Percentiles rank a stretch among this genome's conserved stretches.
Conservation (phyloP, 305 asterid species). For the Rubia occidens region DNA sequence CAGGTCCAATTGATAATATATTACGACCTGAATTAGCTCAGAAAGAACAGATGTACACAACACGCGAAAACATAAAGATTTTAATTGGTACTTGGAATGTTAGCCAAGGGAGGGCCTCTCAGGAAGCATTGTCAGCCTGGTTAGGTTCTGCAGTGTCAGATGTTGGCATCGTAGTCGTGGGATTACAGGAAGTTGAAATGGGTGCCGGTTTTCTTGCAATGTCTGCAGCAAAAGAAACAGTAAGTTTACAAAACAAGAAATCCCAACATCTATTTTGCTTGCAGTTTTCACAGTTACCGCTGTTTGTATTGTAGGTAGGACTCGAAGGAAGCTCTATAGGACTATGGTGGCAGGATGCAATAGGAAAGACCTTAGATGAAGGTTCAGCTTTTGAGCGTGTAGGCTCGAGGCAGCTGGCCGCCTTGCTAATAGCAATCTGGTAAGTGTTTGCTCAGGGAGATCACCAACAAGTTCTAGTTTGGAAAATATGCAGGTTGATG, state of each 20-base stretch:
- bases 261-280: neutral
- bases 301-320: conserved; percentile 63
- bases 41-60: conserved; percentile 48
- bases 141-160: conserved; percentile 65
- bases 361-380: conserved; percentile 81
- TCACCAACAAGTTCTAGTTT: neutral
- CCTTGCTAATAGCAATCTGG: conserved; percentile 89
- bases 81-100: conserved; percentile 96
- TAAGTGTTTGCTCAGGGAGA: conserved; percentile 14
- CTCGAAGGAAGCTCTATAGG: conserved; percentile 91
- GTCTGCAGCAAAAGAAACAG: conserved; percentile 97
- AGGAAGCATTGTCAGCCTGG: conserved; percentile 85
- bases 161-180: conserved; percentile 73
- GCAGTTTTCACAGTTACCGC: neutral
- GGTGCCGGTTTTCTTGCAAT: conserved; percentile 97
- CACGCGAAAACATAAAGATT: conserved; percentile 44
- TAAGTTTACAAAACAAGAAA: conserved; percentile 24
- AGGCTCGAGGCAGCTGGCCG: conserved; percentile 87
- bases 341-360: conserved; percentile 94
- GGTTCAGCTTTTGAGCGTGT: conserved; percentile 67
- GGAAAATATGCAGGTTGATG: neutral
- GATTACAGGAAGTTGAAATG: conserved; percentile 96
- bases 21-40: conserved; percentile 49
- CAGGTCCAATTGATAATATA: conserved; percentile 64
- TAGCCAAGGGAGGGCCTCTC: conserved; percentile 90